Evolutionary conservation across 345 rosid species (phyloP), one percentile per base, ranked within the genome.

Genomic region (Boechera retrofracta): DNA sequence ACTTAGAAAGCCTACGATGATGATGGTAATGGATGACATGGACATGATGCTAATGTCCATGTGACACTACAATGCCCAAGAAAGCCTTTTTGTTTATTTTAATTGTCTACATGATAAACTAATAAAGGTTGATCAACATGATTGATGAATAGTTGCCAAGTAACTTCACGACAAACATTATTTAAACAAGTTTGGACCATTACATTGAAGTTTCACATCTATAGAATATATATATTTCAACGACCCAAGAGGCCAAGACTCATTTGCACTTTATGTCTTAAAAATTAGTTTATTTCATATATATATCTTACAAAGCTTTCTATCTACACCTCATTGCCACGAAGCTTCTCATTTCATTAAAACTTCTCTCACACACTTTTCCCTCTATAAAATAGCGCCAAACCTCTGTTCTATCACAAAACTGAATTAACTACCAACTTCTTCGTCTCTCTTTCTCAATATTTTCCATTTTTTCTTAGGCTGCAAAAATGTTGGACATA

Each of bases 241-340:
- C 15, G 72, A 60, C 68, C 62, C 73, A 67, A 21, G 24, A 21
- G 24, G 24, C 24, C 24, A 21, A 48, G 38, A 24, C 12, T 32
- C 48, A 41, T 31, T 9, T 32, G 28, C 33, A 33, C 47, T 66
- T 45, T 33, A 52, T n/a, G 72, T 64, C 71, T 72, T 13, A 12
- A 4, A 4, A 44, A 41, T 44, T 41, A 54, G n/a, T 26, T 10
- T 55, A 12, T 29, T 28, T 7, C 9, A 5, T 12, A 57, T 16
- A 7, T 31, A 4, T 59, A 49, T 56, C 5, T 47, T 12, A 68
- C 44, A 15, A 76, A 76, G 70, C 80, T 76, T 62, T 69, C 80
- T 41, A 33, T 44, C 49, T 26, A 77, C 75, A 69, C 75, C 75
- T 77, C 80, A 53, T 62, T 69, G n/a, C 71, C 65, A 54, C 41